Conservation (phyloP, 2,329 filamentous ascomycete genomes). For the Aphanoascus verrucosus region DNA sequence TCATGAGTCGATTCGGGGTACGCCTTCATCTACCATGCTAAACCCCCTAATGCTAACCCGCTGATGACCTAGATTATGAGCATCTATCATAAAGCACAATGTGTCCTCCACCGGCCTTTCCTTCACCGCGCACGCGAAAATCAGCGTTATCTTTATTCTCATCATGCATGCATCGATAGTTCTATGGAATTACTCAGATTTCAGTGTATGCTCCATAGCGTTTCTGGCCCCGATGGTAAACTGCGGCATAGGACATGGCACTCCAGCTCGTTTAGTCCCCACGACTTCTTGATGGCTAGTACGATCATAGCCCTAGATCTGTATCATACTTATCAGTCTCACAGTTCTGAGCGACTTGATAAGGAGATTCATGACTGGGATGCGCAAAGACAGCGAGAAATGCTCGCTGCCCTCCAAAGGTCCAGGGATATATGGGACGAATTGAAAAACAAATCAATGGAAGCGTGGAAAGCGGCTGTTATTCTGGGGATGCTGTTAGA, state of each 20-base stretch:
- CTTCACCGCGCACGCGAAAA: conserved; percentile 67
- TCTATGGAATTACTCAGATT: conserved; percentile 71
- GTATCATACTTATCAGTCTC: conserved; percentile 46
- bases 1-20: conserved; percentile 70
- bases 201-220: conserved; percentile 62
- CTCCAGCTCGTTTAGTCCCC: conserved; percentile 65
- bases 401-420: conserved; percentile 63
- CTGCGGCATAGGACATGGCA: conserved; percentile 67
- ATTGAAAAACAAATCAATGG: conserved; percentile 66
- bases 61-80: conserved; percentile 51
- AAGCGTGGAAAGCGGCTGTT: conserved; percentile 76
- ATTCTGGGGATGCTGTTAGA: conserved; percentile 75
- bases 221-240: conserved; percentile 61
- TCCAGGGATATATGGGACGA: conserved; percentile 71
- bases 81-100: conserved; percentile 78
- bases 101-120: conserved; percentile 80
- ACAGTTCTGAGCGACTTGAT: conserved; percentile 25
- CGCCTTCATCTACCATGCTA: conserved; percentile 11
- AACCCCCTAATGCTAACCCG: conserved; percentile 14
- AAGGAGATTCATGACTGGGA: conserved; percentile 39
- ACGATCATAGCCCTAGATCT: conserved; percentile 78
- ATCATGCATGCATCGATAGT: conserved; percentile 73
- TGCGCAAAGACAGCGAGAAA: conserved; percentile 50
- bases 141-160: conserved; percentile 70
- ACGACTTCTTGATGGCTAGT: conserved; percentile 75